Evolutionary conservation across 2,329 filamentous ascomycete species (phyloP).

Genomic region (Hawksworthiomyces lignivorus): DNA sequence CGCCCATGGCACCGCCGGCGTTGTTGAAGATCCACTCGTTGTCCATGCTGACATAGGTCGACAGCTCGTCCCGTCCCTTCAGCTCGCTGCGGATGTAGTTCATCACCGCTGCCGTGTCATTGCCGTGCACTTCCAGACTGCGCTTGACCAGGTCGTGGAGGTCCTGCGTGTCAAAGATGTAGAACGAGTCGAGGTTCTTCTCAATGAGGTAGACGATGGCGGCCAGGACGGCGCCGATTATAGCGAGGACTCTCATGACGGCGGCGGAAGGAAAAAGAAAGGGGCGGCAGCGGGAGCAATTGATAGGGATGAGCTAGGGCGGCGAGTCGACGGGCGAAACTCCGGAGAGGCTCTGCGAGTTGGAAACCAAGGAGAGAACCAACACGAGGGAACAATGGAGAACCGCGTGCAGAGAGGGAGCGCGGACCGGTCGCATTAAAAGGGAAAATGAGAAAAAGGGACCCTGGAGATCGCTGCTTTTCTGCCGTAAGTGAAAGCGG

Average conservation of each 20-base stretch:
- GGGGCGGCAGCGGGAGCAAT: too few relatives aligned
- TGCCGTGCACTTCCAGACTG: slow-evolving; percentile 61
- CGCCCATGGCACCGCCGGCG: slow-evolving; percentile 83
- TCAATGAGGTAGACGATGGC: slow-evolving; percentile 49
- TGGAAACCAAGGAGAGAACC: too few relatives aligned
- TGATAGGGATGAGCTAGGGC: too few relatives aligned
- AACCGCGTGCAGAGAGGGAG: too few relatives aligned
- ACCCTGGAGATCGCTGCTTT: too few relatives aligned
- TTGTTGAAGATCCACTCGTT: slow-evolving; percentile 93
- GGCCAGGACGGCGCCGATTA: slow-evolving; percentile 47
- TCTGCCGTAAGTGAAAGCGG: too few relatives aligned
- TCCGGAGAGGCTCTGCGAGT: too few relatives aligned
- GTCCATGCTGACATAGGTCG: slow-evolving; percentile 54
- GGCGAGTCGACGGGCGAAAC: too few relatives aligned
- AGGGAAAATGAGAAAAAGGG: too few relatives aligned
- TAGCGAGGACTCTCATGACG: slow-evolving; percentile 33
- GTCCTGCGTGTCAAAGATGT: slow-evolving; percentile 64
- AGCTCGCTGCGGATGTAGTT: slow-evolving; percentile 64
- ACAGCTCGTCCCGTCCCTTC: slow-evolving; percentile 41
- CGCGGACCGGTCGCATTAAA: too few relatives aligned
- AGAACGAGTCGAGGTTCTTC: slow-evolving; percentile 55
- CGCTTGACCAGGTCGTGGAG: slow-evolving; percentile 61
- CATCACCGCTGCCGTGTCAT: slow-evolving; percentile 65
- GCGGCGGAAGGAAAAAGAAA: background rate
- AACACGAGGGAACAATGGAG: too few relatives aligned